A percentile compares a stretch with the other conserved stretches of the same genome.
Evolutionary conservation across 495 filamentous ascomycete genomes (phyloP).

Genomic region (Xylaria scruposa): DNA sequence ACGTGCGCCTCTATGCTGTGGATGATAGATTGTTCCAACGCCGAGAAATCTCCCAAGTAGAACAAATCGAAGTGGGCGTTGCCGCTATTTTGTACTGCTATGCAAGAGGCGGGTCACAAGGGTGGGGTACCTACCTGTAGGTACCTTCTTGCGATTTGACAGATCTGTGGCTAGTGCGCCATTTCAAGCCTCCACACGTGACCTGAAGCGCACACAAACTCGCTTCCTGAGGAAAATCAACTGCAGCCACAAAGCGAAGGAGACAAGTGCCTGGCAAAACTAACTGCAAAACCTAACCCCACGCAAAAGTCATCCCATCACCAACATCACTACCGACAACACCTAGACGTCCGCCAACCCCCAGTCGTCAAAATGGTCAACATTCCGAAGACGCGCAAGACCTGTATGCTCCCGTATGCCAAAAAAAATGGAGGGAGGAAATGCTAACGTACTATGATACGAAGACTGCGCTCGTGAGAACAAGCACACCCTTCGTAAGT

Average conservation of each 20-base stretch:
- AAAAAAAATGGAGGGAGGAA: neutral
- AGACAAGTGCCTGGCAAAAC: constrained; percentile 17
- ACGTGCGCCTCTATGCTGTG: neutral
- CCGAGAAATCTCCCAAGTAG: neutral
- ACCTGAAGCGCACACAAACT: constrained; percentile 26
- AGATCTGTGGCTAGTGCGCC: constrained; percentile 10
- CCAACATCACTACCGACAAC: constrained; percentile 29
- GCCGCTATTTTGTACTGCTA: neutral
- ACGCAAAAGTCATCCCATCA: constrained; percentile 32
- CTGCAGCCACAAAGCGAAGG: constrained; percentile 27
- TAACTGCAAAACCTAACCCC: constrained; percentile 23
- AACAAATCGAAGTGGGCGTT: neutral
- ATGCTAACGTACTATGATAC: constrained; percentile 5
- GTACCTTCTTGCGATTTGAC: neutral
- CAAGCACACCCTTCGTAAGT: constrained; percentile 66
- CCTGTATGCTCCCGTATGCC: constrained; percentile 31
- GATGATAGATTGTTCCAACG: neutral
- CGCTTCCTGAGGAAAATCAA: constrained; percentile 21
- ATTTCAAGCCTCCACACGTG: constrained; percentile 26
- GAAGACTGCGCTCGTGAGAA: constrained; percentile 32
- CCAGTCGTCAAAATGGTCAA: constrained; percentile 52
- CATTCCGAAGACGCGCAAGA: constrained; percentile 47
- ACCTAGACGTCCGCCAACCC: constrained; percentile 23
- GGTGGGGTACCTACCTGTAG: neutral
- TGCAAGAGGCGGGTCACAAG: neutral